These are phyloP conservation scores for Zychaea mexicana DNA, from an alignment of 371 early-diverging fungal species.

Conservation along the genomic window DNA sequence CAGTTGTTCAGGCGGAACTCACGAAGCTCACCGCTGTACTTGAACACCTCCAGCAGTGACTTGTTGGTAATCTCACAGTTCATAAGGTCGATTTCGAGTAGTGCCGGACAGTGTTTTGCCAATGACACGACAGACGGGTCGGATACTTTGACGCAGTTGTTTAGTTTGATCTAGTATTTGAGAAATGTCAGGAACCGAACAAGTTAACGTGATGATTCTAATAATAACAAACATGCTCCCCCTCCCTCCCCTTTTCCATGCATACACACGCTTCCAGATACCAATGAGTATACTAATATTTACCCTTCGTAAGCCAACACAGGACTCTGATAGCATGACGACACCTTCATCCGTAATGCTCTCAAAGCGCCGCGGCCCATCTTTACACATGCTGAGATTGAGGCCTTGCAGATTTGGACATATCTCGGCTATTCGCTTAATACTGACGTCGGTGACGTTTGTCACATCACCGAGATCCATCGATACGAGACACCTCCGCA, in stretches of 20 bases:
- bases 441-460: constrained; percentile 34
- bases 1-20: constrained; percentile 57
- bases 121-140: constrained; percentile 55
- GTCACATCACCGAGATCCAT: constrained; percentile 48
- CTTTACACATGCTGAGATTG: constrained; percentile 43
- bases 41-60: constrained; percentile 48
- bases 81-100: constrained; percentile 63
- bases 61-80: constrained; percentile 56
- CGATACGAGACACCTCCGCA: constrained; percentile 32
- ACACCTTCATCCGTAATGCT: constrained; percentile 45
- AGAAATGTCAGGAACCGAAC: too few relatives aligned
- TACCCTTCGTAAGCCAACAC: constrained; percentile 45
- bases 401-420: constrained; percentile 47
- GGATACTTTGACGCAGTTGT: constrained; percentile 53
- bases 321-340: constrained; percentile 35
- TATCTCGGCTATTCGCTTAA: constrained; percentile 34
- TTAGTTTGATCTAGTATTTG: constrained; percentile 67
- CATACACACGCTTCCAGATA: not conserved
- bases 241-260: not conserved
- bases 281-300: constrained; percentile 2
- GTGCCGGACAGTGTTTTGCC: constrained; percentile 50
- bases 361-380: constrained; percentile 22
- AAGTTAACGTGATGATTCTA: not conserved
- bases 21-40: constrained; percentile 49
- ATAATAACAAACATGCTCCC: not conserved